Base-by-base conservation (phyloP, 1,139 yeast genomes). In the Hemisphaericaspora xylanilytica region DNA sequence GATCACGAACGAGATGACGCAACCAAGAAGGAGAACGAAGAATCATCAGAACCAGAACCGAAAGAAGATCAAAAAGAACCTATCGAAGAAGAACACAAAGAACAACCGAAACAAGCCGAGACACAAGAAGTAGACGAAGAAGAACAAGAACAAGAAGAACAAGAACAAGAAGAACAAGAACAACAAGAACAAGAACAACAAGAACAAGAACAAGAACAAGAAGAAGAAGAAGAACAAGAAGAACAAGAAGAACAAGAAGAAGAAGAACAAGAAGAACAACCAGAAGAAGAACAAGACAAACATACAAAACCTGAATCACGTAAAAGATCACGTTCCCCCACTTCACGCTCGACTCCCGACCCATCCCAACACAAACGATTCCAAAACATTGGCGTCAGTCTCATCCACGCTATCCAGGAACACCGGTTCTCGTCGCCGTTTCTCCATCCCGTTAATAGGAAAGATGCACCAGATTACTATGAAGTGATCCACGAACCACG, bases 341-440 rank as follows among this genome's bases (percentile, higher is more conserved):
- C 57, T 10, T 9, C 26, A 5, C 5, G 21, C 4, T 45, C 59
- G 3, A 39, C 55, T 10, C 46, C 55, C 3, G 40, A 53, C 11
- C 46, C 55, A 4, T 56, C 51, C 15, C 65, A 63, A 36, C 68
- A 67, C 38, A 78, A 78, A 49, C 59, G 74, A 40, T 78, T 78
- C 58, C 81, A 76, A 45, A 65, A 70, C 27, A 67, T 79, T 31
- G 80, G 83, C 0, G 61, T 70, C 18, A 85, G 83, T 34, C 65
- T 85, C 21, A 61, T 85, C 37, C 72, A 78, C 16, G 80, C 82
- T 44, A 79, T 85, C 11, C 75, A 82, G 36, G 81, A 87, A 1
- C 85, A 84, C 58, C 65, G 87, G 40, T 83, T 78, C 49, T 85
- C 94, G 0, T 82, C 90, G 0, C 83, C 87, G 40, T 85, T 85